Evolutionary conservation across 139 green algal species (phyloP).

Genomic region (Edaphochlamys debaryana): DNA sequence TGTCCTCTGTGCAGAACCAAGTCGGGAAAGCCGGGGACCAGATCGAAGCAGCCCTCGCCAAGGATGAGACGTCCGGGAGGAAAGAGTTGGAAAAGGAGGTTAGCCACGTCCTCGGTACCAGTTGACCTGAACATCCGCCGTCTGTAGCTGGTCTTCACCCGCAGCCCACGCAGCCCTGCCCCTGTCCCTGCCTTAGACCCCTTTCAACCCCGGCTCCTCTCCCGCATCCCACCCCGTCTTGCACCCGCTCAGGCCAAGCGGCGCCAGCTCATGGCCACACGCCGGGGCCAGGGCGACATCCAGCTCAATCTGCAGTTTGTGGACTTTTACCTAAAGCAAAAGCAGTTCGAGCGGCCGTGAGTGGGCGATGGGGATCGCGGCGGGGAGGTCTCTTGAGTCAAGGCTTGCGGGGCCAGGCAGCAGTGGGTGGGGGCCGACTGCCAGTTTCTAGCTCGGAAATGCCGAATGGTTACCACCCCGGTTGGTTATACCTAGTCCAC

Average conservation of each 20-base stretch:
- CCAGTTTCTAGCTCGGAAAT: too few species aligned
- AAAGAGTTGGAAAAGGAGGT: conserved; percentile 38
- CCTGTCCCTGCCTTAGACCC: not conserved
- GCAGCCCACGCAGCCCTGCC: too few species aligned
- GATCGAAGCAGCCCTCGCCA: conserved; percentile 18
- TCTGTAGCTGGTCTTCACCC: too few species aligned
- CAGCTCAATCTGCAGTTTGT: conserved; percentile 6
- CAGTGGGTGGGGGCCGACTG: too few species aligned
- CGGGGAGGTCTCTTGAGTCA: too few species aligned
- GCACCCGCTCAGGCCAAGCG: conserved; percentile 7
- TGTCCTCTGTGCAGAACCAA: not conserved
- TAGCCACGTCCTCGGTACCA: not conserved
- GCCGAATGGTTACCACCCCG: too few species aligned
- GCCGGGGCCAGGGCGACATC: conserved; percentile 20
- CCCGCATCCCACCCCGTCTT: not conserved
- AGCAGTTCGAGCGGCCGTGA: conserved; percentile 25
- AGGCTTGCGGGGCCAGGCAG: too few species aligned
- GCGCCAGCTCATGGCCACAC: conserved; percentile 35
- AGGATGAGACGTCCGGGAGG: conserved; percentile 10
- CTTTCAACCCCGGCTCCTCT: not conserved
- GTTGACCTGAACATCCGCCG: too few species aligned
- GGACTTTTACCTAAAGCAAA: conserved; percentile 33
- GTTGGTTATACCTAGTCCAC: too few species aligned
- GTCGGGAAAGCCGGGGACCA: conserved; percentile 15
- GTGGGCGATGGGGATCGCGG: not conserved